Evolutionary conservation across 306 rosid species (phyloP), one percentile per base, ranked within the genome.

Genomic region (Astragalus glycyphyllos): DNA sequence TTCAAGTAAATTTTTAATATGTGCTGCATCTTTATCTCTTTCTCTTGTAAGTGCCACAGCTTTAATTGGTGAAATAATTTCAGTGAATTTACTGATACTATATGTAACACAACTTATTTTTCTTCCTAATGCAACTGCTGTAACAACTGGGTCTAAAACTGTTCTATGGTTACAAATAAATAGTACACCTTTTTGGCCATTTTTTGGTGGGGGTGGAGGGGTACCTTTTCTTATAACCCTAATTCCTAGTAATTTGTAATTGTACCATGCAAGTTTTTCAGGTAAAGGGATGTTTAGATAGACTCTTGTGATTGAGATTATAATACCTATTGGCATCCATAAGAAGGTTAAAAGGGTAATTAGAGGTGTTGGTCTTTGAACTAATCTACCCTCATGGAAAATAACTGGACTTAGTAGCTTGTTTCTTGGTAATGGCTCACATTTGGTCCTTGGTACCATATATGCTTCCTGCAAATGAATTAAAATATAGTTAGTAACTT

Each of bases 91-190:
- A 80, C 97, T 93, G 6, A 90, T 86, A 58, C 98, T 93, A n/a
- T 93, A 93, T 0, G 98, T 90, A 26, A 93, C 98, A 35, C 97
- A 90, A 54, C 96, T 93, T 13, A 93, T 75, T 82, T 93, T 90
- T 38, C 98, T 83, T 31, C 90, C 92, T 1, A 94, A 63, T 3
- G 88, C 95, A 26, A 90, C 94, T 0, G 95, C 87, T 4, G 80
- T 68, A 12, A 89, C 80, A n/a, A 94, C 88, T 0, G 98, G 98
- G 75, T 94, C 98, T 7, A 87, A 8, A 53, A 94, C 92, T 2
- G 98, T 86, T 0, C 97, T 82, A 61, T 94, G 98, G 85, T 94
- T 94, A 64, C 96, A 90, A 2, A 93, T 71, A 61, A 90, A 90
- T 10, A 93, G 83, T 20, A 90, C 92, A 1, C 98, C 98, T 11